Evolutionary conservation across 345 rosid species (phyloP).

Genomic region (Sisymbrium irio): DNA sequence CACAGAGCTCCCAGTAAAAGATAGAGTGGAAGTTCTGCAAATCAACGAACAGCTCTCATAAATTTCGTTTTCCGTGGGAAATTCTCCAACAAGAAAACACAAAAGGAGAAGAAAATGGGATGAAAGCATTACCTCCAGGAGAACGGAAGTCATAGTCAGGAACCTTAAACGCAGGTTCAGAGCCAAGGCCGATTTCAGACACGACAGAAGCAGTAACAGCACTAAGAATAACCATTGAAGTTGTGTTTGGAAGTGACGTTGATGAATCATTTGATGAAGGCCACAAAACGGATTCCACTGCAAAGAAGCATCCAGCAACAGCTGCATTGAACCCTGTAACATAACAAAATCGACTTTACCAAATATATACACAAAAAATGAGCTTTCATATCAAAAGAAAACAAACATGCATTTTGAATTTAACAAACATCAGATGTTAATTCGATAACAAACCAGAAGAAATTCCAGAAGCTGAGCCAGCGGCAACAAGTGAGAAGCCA

Average conservation of each 20-base stretch:
- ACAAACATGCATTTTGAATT: not conserved
- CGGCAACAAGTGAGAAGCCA: conserved; percentile 72
- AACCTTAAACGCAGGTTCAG: conserved; percentile 87
- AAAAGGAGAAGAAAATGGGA: conserved; percentile 1
- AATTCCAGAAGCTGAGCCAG: conserved; percentile 91
- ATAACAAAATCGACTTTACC: not conserved
- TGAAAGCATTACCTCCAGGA: conserved; percentile 60
- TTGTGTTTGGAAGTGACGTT: conserved; percentile 64
- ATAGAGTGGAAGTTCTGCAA: conserved; percentile 89
- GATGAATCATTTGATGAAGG: conserved; percentile 64
- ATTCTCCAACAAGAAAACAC: not conserved
- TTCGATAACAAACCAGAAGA: conserved; percentile 62
- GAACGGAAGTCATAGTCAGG: conserved; percentile 93
- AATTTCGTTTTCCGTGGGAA: not conserved
- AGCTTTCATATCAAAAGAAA: not conserved
- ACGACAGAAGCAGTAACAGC: conserved; percentile 86
- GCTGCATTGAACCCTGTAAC: conserved; percentile 88
- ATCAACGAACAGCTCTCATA: conserved; percentile 18
- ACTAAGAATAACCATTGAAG: conserved; percentile 89
- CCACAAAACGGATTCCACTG: conserved; percentile 92
- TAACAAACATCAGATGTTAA: too few relatives aligned
- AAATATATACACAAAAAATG: not conserved
- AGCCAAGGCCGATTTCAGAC: conserved; percentile 83
- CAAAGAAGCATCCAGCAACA: conserved; percentile 94
- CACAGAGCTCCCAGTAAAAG: conserved; percentile 78